Conservation (phyloP, 1,139 yeast genomes). For the Geotrichum klebahnii region DNA sequence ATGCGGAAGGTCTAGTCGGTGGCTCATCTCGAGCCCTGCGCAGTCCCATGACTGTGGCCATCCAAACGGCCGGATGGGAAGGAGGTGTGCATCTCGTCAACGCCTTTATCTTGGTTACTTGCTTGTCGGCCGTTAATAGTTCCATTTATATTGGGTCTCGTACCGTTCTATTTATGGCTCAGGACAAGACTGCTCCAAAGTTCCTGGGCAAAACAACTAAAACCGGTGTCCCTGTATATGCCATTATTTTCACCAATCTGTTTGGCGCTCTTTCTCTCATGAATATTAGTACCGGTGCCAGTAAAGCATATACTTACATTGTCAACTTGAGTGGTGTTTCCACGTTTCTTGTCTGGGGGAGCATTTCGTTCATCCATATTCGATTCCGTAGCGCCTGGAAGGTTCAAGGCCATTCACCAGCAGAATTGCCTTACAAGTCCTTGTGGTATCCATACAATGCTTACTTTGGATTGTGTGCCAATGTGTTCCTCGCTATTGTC, state of each 20-base stretch:
- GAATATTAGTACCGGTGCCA: slow-evolving; percentile 61
- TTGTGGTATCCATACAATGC: slow-evolving; percentile 53
- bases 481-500: slow-evolving; percentile 53
- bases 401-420: slow-evolving; percentile 46
- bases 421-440: slow-evolving; percentile 54
- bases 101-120: slow-evolving; percentile 67
- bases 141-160: slow-evolving; percentile 62
- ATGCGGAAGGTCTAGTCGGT: slow-evolving; percentile 49
- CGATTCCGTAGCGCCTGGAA: slow-evolving; percentile 52
- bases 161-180: slow-evolving; percentile 56
- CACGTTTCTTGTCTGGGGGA: slow-evolving; percentile 50
- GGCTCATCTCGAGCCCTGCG: slow-evolving; percentile 47
- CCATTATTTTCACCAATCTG: slow-evolving; percentile 45
- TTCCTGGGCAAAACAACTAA: slow-evolving; percentile 53
- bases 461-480: slow-evolving; percentile 49
- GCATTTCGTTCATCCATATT: slow-evolving; percentile 49
- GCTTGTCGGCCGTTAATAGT: slow-evolving; percentile 70
- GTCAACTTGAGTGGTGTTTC: slow-evolving; percentile 69
- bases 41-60: slow-evolving; percentile 76
- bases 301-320: slow-evolving; percentile 75
- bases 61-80: slow-evolving; percentile 59
- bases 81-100: slow-evolving; percentile 72
- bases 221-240: slow-evolving; percentile 58
- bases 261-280: slow-evolving; percentile 56
- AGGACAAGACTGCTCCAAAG: slow-evolving; percentile 59